These are phyloP conservation scores for Aquilaria yunnanensis DNA, from an alignment of 345 rosid species.

Conservation along the genomic window DNA sequence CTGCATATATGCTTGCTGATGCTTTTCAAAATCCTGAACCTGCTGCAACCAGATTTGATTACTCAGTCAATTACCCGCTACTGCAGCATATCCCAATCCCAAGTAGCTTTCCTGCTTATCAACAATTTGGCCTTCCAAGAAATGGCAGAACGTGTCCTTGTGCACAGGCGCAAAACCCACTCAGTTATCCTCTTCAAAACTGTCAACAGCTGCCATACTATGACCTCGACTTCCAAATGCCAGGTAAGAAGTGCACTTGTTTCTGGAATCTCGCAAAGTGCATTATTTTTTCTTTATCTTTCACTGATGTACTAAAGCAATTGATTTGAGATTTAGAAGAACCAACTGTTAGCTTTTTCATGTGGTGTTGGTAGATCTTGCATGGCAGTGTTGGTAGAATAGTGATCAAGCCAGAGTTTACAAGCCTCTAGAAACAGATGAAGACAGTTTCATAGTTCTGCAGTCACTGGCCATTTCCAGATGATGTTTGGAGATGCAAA, in stretches of 20 bases:
- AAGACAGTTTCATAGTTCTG: slow-evolving; percentile 5
- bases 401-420: not conserved
- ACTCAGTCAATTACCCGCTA: slow-evolving; percentile 1
- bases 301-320: not conserved
- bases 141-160: slow-evolving; percentile 1
- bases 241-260: slow-evolving; percentile 14
- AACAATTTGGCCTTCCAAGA: slow-evolving; percentile 5
- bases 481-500: not conserved
- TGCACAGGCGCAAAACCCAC: not conserved
- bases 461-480: slow-evolving; percentile 6
- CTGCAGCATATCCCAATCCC: slow-evolving; percentile 5
- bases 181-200: slow-evolving; percentile 6
- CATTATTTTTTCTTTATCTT: not conserved
- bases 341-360: not conserved
- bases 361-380: not conserved
- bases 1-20: slow-evolving; percentile 1
- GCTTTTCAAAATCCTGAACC: slow-evolving; percentile 4
- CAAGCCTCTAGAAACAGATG: not conserved
- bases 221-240: not conserved
- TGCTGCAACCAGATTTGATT: slow-evolving; percentile 8
- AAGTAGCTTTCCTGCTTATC: slow-evolving; percentile 2
- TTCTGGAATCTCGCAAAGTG: not conserved
- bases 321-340: not conserved
- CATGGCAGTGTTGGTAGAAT: slow-evolving; percentile 1
- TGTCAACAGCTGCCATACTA: slow-evolving; percentile 4